Base-by-base conservation (phyloP, 257 asterid genomes). In the Primulina eburnea region DNA sequence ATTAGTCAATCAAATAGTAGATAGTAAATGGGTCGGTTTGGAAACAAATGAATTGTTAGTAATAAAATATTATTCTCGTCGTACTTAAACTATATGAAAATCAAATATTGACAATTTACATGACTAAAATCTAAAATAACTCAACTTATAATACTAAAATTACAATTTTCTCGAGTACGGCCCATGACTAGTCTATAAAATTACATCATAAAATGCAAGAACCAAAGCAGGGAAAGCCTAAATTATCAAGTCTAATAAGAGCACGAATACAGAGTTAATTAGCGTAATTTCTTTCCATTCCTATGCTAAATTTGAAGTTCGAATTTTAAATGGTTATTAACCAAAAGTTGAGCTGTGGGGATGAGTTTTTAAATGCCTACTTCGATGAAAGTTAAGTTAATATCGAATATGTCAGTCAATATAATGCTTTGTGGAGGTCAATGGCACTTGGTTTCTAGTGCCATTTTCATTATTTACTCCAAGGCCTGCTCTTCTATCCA, bases 401-500 rank as follows among this genome's bases (percentile, higher is more conserved):
- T 75, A 75, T 76, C 75, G 76, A 81, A 80, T 71, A 60, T 79
- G 79, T 81, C 88, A 28, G 79, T 81, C 88, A 28, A 2, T 28
- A 28, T 28, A 78, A 81, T 76, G 83, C 71, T 69, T 69, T 75
- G 82, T 60, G 64, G 35, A 60, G 64, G 26, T 71, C 58, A 75
- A 74, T 63, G 59, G 21, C 70, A 55, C 80, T 71, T 76, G 79
- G 82, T 40, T 47, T 76, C 75, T 70, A 65, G 82, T 77, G 78
- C 72, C 52, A 24, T 47, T 47, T 18, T 33, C 33, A 33, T 68
- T 81, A 68, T 73, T 68, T 60, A 73, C 68, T 72, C 73, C 18
- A 40, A 53, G 82, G 86, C 84, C 82, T 72, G 79, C 30, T 68
- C 24, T 73, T 75, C 70, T 84, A 79, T 82, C 84, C 87, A 79